Evolutionary conservation across 345 rosid genomes (phyloP).

Genomic region (sweet orange (Citrus sinensis)): DNA sequence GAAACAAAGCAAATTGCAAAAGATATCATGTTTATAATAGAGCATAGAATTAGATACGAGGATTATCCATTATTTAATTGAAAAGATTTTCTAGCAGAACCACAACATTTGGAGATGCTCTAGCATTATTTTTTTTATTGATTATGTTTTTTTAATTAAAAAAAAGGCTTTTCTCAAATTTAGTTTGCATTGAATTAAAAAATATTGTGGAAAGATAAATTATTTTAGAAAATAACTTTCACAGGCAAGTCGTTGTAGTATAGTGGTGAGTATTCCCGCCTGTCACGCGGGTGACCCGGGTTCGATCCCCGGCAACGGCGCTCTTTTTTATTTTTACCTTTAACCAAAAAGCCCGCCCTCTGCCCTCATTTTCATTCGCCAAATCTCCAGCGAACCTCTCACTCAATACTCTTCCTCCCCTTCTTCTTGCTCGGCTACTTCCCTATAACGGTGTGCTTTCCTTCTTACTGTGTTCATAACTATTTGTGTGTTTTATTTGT

Average conservation of each 20-base stretch:
- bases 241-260: slow-evolving; percentile 47
- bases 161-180: too few species aligned
- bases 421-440: neutral
- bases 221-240: accelerated
- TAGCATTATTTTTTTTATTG: neutral
- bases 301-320: slow-evolving; percentile 99
- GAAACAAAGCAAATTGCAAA: too few species aligned
- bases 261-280: slow-evolving; percentile 65
- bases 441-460: neutral
- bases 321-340: neutral
- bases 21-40: too few species aligned
- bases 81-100: neutral
- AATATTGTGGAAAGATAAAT: accelerated
- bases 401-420: neutral
- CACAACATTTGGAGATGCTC: neutral
- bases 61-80: too few species aligned
- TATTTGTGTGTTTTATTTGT: neutral
- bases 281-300: slow-evolving; percentile 85
- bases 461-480: neutral
- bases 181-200: too few species aligned
- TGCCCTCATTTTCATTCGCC: slow-evolving; percentile 2
- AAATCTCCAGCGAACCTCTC: neutral
- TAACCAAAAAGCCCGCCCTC: neutral
- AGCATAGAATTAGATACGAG: too few species aligned
- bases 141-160: too few species aligned